Conservation (phyloP, 1,284 basidiomycete genomes). For the Cryptococcus sp. region DNA sequence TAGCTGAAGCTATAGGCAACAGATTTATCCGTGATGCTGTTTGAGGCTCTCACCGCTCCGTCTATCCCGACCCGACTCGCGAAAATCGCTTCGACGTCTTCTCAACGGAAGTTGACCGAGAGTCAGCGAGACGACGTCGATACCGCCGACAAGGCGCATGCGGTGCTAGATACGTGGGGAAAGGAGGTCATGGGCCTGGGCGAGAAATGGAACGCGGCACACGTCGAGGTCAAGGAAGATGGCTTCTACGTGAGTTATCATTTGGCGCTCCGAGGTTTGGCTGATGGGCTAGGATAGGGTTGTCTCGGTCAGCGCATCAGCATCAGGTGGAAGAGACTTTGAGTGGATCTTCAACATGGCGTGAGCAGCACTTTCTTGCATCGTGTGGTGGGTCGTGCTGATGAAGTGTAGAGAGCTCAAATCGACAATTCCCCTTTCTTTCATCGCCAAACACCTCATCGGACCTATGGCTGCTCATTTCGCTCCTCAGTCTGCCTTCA, state of each 20-base stretch:
- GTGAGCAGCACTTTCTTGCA: too few relatives aligned
- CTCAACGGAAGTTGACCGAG: neutral
- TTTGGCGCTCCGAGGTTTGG: neutral
- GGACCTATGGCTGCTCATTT: conserved; percentile 13
- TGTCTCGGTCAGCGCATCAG: neutral
- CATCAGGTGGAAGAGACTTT: neutral
- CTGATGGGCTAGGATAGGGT: neutral
- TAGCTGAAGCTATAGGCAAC: conserved; percentile 12
- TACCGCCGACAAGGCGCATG: conserved; percentile 13
- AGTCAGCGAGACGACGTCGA: conserved; percentile 8
- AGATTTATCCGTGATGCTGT: conserved; percentile 22
- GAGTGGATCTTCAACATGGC: conserved; percentile 4
- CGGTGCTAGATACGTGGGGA: conserved; percentile 11
- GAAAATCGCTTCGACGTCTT: neutral
- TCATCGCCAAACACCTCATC: conserved; percentile 29
- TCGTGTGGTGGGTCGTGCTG: too few relatives aligned
- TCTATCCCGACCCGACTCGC: conserved; percentile 18
- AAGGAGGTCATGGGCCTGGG: conserved; percentile 10
- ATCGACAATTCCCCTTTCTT: conserved; percentile 15
- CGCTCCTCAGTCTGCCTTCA: too few relatives aligned
- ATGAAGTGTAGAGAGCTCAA: conserved; percentile 16
- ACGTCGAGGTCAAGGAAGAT: conserved; percentile 17
- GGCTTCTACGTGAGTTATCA: conserved; percentile 23
- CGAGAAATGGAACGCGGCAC: conserved; percentile 10
- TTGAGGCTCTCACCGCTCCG: conserved; percentile 23